Evolutionary conservation across 2,329 filamentous ascomycete species (phyloP).

Genomic region (Colletotrichum eremochloae): DNA sequence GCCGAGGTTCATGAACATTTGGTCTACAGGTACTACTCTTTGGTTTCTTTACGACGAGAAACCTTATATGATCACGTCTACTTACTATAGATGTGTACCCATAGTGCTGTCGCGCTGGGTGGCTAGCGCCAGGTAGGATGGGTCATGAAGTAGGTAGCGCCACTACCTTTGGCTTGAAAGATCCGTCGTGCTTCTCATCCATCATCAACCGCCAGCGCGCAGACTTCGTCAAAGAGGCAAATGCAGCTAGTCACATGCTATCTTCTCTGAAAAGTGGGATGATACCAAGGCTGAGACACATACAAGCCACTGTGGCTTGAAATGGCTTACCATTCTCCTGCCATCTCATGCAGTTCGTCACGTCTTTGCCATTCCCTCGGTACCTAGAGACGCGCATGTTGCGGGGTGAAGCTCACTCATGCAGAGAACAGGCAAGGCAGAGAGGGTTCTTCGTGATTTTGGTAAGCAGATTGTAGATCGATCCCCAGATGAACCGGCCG

Average conservation of each 20-base stretch:
- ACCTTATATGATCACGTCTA: neutral
- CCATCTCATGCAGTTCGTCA: neutral
- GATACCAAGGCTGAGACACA: neutral
- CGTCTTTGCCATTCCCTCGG: neutral
- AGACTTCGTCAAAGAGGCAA: neutral
- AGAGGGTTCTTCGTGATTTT: slow-evolving; percentile 15
- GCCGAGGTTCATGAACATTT: neutral
- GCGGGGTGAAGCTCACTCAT: slow-evolving; percentile 34
- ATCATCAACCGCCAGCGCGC: neutral
- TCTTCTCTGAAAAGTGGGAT: neutral
- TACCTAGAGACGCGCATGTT: slow-evolving; percentile 16
- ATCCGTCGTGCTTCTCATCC: neutral
- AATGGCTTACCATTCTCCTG: neutral
- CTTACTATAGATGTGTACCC: neutral
- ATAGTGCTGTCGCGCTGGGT: slow-evolving; percentile 4
- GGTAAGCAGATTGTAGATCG: slow-evolving; percentile 38
- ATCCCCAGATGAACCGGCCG: slow-evolving; percentile 34
- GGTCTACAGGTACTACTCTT: neutral
- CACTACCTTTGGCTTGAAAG: neutral
- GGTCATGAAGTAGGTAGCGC: neutral
- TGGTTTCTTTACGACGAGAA: neutral
- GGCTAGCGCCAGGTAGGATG: slow-evolving; percentile 25
- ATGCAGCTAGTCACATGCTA: neutral
- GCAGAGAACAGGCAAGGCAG: slow-evolving; percentile 20
- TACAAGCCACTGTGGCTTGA: slow-evolving; percentile 1